Evolutionary conservation across 345 rosid genomes (phyloP).

Genomic region (Euclidium syriacum): DNA sequence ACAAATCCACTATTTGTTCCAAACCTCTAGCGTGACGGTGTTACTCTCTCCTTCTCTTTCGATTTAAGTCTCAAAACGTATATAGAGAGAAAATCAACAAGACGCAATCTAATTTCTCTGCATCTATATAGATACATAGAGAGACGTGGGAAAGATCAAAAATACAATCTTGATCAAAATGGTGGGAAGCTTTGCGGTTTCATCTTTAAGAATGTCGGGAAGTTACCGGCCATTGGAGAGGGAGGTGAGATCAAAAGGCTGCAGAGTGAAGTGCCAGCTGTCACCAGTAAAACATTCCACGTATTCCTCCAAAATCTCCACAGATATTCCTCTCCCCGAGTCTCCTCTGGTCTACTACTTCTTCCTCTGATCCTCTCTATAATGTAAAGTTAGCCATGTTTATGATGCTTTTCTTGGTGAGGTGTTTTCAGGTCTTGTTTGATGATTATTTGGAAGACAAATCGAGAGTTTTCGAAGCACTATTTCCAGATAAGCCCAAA

Average conservation of each 20-base stretch:
- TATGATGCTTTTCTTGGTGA: neutral
- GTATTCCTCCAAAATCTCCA: conserved; percentile 64
- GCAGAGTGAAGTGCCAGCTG: conserved; percentile 31
- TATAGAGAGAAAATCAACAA: conserved; percentile 1
- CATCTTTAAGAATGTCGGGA: neutral
- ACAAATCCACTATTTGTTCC: conserved; percentile 1
- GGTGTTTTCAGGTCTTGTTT: conserved; percentile 56
- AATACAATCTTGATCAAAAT: conserved; percentile 1
- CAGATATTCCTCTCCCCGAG: conserved; percentile 70
- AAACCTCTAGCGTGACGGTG: conserved; percentile 13
- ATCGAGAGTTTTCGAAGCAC: conserved; percentile 66
- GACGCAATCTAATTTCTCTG: conserved; percentile 20
- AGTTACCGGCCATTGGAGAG: conserved; percentile 10
- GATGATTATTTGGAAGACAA: conserved; percentile 81
- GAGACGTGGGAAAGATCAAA: conserved; percentile 1
- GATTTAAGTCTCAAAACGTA: conserved; percentile 13
- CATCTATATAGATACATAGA: neutral
- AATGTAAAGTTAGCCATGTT: neutral
- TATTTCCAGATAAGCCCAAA: conserved; percentile 69
- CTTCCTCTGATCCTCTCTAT: neutral
- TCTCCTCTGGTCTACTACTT: conserved; percentile 73
- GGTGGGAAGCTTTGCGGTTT: conserved; percentile 27
- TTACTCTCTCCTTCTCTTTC: conserved; percentile 1
- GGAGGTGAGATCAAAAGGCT: conserved; percentile 21
- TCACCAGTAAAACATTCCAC: conserved; percentile 38